Evolutionary conservation across 371 early-diverging fungal genomes (phyloP), one percentile per base, ranked within the genome.

Genomic region (Apophysomyces variabilis): DNA sequence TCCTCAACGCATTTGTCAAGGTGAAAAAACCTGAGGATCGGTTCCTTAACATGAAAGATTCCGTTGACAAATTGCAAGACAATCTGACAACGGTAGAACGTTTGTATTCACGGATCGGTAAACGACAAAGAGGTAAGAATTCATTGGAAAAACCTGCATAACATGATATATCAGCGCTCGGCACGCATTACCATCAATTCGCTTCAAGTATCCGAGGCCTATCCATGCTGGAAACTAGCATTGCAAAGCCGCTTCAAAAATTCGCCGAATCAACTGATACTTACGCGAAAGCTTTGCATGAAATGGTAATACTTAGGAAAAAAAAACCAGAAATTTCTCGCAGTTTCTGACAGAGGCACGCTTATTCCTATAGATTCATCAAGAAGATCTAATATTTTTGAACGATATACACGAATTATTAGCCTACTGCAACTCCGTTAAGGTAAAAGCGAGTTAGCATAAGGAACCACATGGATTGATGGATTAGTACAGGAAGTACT

Each of bases 1-100:
- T 98, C 26, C 66, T 97, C 35, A 97, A 96, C 75, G 93, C 95
- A 6, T 95, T 96, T 76, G 80, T 91, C 47, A 96, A 93, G 84
- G 84, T 96, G 64, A 92, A 90, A 73, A 91, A 92, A 61, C 94
- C 92, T 1, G 96, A 97, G 58, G 92, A 93, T 64, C 83, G 87
- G 64, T 97, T 96, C 74, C 77, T 90, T 13, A 85, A 89, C 56
- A 92, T 95, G 84, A 83, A 89, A 47, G 94, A 95, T 16, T 80
- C 74, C n/a, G 75, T 96, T 2, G 89, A 88, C 16, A 91, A 91
- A 67, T 80, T 96, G 60, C 93, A 94, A 67, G 93, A 95, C 46
- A 93, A 95, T 73, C 67, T 98, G 60, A 80, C 78, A 37, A 87
- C 87, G 4, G 82, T 96, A 16, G 95, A 95, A 60, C 88, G 89